Conservation (phyloP, 2,329 filamentous ascomycete species). For the Aspergillus quadrilineatus region DNA sequence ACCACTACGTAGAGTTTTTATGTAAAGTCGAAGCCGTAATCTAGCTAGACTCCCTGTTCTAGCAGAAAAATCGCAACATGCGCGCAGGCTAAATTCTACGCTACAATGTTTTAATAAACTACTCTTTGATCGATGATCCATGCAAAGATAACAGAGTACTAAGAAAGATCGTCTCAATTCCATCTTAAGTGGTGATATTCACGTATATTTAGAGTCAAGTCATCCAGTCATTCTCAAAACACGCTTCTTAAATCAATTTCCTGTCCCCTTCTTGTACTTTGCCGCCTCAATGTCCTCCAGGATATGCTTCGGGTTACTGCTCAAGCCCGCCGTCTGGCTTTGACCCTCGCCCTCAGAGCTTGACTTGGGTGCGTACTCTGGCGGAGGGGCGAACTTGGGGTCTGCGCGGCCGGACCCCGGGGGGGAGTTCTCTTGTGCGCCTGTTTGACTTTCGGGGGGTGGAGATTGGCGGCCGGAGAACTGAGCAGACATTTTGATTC, state of each 20-base stretch:
- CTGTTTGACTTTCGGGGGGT: constrained; percentile 65
- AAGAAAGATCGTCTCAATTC: background rate
- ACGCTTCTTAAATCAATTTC: background rate
- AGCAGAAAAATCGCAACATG: too few species aligned
- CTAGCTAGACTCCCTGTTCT: too few species aligned
- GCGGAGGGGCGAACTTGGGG: constrained; percentile 21
- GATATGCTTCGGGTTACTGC: constrained; percentile 45
- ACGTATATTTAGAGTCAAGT: background rate
- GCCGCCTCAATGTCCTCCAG: constrained; percentile 39
- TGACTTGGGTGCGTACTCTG: constrained; percentile 24
- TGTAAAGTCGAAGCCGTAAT: too few species aligned
- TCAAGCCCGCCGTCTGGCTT: constrained; percentile 25
- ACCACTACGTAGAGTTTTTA: too few species aligned
- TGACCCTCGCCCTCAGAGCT: background rate
- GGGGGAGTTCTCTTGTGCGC: constrained; percentile 56
- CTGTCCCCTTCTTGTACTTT: constrained; percentile 30
- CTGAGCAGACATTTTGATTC: constrained; percentile 57
- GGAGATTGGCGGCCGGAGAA: constrained; percentile 74
- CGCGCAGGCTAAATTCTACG: too few species aligned
- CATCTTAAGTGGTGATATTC: too few species aligned
- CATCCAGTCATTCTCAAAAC: background rate
- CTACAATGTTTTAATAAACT: too few species aligned
- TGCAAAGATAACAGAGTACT: background rate
- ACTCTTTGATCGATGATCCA: background rate
- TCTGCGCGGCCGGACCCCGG: constrained; percentile 1